Base-by-base conservation (phyloP, 2,329 filamentous ascomycete genomes). In the Microsporum audouinii region DNA sequence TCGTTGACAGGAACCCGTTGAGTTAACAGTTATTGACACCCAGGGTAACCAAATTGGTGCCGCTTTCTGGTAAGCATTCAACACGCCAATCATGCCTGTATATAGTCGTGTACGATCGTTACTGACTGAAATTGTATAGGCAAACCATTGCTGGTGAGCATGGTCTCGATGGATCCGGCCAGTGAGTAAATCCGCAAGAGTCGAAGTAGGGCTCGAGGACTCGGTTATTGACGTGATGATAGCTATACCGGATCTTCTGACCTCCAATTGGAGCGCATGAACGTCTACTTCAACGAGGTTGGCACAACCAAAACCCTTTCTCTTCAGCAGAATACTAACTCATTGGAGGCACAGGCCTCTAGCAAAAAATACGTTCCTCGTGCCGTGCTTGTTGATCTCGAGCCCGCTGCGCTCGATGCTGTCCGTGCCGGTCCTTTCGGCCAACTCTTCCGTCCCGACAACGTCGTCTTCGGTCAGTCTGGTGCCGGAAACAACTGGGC, bases 1-100 rank as follows among this genome's bases (percentile, higher is more conserved):
- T 56, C 62, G 39, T 41, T 58, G 60, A 61, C 60, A 57, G 55
- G 57, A 33, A 29, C 63, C 60, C 62, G 66, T 66, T 63, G 69
- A 65, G 27, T 81, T 73, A 62, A 64, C 66, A 64, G 63, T 49
- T 63, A 57, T 41, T 49, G 36, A 63, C 58, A 67, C 61, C 71
- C 72, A 96, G 92, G 94, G 94, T 86, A 99, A 99, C 88, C 94
- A 99, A 89, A 96, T 97, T 72, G 94, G 94, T 92, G 94, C 94
- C 84, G 94, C 94, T 81, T 99, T 99, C 86, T 99, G 94, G 88
- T 89, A 80, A 70, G 85, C 81, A 68, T 38, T 64, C 58, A 33
- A 23, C 3, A 31, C 23, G 10, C 17, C 17, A 8, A 51, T 5
- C 23, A 27, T 23, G 14, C 23, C 55, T 47, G 51, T 49, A 34